These are phyloP conservation scores for Rubia yunnanensis DNA, from an alignment of 257 asterid species.

Conservation along the genomic window DNA sequence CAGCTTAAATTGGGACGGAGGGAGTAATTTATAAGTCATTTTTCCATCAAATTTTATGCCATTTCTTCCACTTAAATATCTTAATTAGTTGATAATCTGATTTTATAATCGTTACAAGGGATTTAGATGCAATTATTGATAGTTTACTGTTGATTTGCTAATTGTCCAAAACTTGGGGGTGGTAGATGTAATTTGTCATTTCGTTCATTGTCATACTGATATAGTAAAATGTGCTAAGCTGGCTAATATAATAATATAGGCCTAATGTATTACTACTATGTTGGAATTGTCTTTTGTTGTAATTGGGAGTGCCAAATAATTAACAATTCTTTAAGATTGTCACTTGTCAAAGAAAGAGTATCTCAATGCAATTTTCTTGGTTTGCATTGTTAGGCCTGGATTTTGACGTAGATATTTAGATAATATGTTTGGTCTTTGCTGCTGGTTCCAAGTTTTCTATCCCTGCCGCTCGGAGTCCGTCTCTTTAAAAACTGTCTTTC, in stretches of 20 bases:
- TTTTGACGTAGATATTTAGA: constrained; percentile 1
- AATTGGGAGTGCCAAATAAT: neutral
- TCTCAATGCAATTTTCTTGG: constrained; percentile 1
- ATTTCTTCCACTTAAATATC: too few species aligned
- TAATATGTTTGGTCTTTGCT: neutral
- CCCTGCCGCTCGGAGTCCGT: neutral
- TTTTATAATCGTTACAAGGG: too few species aligned
- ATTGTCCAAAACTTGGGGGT: too few species aligned
- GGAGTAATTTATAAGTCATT: too few species aligned
- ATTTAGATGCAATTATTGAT: too few species aligned
- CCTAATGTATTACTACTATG: neutral
- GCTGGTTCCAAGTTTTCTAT: neutral
- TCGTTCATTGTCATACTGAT: too few species aligned
- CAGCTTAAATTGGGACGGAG: too few species aligned
- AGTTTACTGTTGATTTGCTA: too few species aligned
- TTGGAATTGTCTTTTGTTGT: constrained; percentile 1
- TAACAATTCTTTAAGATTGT: neutral
- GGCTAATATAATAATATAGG: neutral
- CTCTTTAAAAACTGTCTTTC: too few species aligned
- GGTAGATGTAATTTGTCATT: too few species aligned
- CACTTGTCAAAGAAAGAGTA: neutral
- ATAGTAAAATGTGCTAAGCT: neutral
- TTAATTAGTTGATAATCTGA: too few species aligned
- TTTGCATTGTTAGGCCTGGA: constrained; percentile 1
- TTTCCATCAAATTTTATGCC: too few species aligned